phyloP scores from a whole-genome alignment of 441 rosid genomes.

The Brassica balearica region DNA sequence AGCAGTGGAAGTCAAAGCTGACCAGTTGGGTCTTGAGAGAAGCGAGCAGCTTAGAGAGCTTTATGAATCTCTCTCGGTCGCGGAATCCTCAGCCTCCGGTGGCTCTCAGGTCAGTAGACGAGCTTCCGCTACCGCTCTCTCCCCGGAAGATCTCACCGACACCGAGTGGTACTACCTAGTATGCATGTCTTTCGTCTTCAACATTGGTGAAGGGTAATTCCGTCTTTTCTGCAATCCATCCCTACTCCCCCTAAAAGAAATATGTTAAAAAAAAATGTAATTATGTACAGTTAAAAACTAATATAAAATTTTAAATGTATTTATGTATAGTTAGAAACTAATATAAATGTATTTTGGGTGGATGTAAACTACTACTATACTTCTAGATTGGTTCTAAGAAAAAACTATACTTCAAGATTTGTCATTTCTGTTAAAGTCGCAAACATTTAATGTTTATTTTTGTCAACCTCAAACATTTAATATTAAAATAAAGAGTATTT shows the following conservation, averaged over 20 bases:
- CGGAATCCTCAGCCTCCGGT: constrained; percentile 67
- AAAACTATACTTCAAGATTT: neutral
- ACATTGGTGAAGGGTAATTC: constrained; percentile 85
- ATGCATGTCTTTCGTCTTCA: constrained; percentile 92
- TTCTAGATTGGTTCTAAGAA: neutral
- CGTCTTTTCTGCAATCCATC: constrained; percentile 11
- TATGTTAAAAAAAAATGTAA: neutral
- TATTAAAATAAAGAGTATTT: neutral
- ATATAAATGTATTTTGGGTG: neutral
- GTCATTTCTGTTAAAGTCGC: neutral
- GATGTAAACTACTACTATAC: neutral
- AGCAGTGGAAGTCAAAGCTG: constrained; percentile 70
- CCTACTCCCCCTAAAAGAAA: neutral
- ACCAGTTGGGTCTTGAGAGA: constrained; percentile 79
- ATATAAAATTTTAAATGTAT: neutral
- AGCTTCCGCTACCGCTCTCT: constrained; percentile 81
- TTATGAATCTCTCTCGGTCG: constrained; percentile 71
- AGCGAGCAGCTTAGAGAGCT: constrained; percentile 91
- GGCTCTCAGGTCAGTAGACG: constrained; percentile 45
- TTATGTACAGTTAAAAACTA: too few relatives aligned
- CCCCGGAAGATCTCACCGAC: constrained; percentile 96
- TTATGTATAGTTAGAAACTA: neutral
- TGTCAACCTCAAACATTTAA: neutral
- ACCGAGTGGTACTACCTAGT: constrained; percentile 98
- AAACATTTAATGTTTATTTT: neutral